Base-by-base conservation (phyloP, 148 eudicot genomes). In the Hydrangea macrophylla region DNA sequence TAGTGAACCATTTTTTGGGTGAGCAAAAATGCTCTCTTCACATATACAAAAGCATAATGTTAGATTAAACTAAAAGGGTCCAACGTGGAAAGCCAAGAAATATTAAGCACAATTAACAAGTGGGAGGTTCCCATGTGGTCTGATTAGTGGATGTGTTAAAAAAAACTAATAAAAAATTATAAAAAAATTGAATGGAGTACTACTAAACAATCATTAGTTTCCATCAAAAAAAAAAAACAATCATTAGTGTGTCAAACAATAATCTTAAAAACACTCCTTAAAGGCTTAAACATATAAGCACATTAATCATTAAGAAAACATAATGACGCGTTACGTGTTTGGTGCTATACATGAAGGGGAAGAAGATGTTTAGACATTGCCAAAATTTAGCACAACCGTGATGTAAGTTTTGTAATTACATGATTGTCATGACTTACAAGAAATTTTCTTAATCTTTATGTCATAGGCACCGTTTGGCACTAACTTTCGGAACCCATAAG, bases 71-170 rank as follows among this genome's bases (percentile, higher is more conserved):
- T 55, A 37, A 30, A 35, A 37, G 35, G 22, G 11, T 27, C 64
- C 72, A 58, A 58, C 30, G 58, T 20, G 56, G 22, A 31, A 68
- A 58, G 51, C 40, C 72, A n/a, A 5, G 12, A 25, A 57, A 58
- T 26, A 68, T n/a, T 36, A 9, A 42, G 5, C 2, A 58, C 5
- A 67, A 18, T 15, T n/a, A 18, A 17, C 10, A 40, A 69, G 31
- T 18, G 72, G 53, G 44, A 26, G 56, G 72, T 37, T 59, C 73
- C 65, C 73, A 69, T 69, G 73, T 69, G 73, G 24, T 30, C 23
- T 48, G 73, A 42, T 58, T 69, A 59, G 58, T 42, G 22, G 24
- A 69, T 45, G 42, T 44, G 35, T 61, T n/a, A n/a, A n/a, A n/a
- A 20, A 26, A 58, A 69, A 68, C 62, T 40, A n/a, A 39, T 40